These are phyloP conservation scores for Rosellinia necatrix DNA, from an alignment of 2,329 filamentous ascomycete genomes.

Conservation along the genomic window DNA sequence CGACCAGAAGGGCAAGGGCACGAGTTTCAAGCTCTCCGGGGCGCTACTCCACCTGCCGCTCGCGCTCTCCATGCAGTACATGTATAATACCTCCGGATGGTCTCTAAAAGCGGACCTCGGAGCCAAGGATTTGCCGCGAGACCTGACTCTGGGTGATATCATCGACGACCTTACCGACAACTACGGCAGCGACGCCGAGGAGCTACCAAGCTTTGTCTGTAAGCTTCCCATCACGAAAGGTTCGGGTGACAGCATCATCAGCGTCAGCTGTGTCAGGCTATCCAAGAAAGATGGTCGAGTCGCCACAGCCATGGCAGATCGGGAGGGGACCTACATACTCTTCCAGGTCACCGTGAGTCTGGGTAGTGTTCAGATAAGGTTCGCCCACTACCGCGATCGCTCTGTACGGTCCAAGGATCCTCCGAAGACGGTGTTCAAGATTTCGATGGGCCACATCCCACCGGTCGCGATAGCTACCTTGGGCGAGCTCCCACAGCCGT, in stretches of 20 bases:
- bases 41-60: background rate
- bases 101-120: background rate
- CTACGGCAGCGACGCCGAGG: background rate
- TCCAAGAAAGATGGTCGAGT: background rate
- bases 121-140: background rate
- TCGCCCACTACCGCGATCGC: background rate
- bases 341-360: background rate
- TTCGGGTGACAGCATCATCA: background rate
- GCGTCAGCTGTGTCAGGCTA: background rate
- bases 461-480: background rate
- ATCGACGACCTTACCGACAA: background rate
- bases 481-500: background rate
- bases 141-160: background rate
- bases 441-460: background rate
- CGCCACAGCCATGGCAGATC: background rate
- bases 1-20: background rate
- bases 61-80: background rate
- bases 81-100: background rate
- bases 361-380: background rate
- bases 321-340: background rate
- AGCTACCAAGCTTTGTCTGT: background rate
- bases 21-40: background rate
- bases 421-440: background rate
- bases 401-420: background rate
- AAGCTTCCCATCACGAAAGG: background rate